A percentile compares a stretch with the other conserved stretches of the same genome.
Conservation (phyloP, 2,329 filamentous ascomycete genomes). For the Didymella exigua region DNA sequence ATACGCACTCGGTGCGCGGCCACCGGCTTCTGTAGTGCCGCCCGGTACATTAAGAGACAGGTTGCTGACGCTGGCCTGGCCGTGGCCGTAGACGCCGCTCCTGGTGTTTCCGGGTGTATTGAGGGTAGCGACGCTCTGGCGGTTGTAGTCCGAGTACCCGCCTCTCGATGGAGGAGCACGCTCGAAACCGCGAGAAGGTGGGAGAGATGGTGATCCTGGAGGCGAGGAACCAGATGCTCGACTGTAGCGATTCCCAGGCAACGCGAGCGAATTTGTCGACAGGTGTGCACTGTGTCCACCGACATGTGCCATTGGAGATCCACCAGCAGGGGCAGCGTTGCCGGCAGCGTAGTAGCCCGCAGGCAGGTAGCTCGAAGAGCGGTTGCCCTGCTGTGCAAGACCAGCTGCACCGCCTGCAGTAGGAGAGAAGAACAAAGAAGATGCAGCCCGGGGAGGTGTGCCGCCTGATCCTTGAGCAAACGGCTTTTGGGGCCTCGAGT, state of each 20-base stretch:
- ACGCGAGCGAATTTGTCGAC: constrained; percentile 38
- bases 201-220: constrained; percentile 43
- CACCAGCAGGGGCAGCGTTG: constrained; percentile 54
- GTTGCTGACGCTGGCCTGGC: constrained; percentile 64
- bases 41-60: constrained; percentile 66
- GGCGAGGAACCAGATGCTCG: constrained; percentile 42
- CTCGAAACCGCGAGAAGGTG: constrained; percentile 45
- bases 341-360: constrained; percentile 88
- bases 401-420: constrained; percentile 69
- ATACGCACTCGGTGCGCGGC: constrained; percentile 83
- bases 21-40: constrained; percentile 56
- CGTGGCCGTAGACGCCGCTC: constrained; percentile 37
- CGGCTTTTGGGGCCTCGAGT: constrained; percentile 38
- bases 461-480: constrained; percentile 33
- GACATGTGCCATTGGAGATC: constrained; percentile 47
- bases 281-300: constrained; percentile 46
- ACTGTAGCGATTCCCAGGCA: constrained; percentile 44
- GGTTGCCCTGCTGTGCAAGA: constrained; percentile 57
- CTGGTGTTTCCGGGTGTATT: constrained; percentile 42
- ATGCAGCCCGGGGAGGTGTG: constrained; percentile 37
- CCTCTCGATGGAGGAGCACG: constrained; percentile 43
- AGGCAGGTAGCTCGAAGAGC: constrained; percentile 81
- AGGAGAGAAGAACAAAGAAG: constrained; percentile 90
- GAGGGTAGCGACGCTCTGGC: constrained; percentile 46
- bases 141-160: constrained; percentile 40